phyloP scores from a whole-genome alignment of 441 rosid genomes.

The Geranium incanum region DNA sequence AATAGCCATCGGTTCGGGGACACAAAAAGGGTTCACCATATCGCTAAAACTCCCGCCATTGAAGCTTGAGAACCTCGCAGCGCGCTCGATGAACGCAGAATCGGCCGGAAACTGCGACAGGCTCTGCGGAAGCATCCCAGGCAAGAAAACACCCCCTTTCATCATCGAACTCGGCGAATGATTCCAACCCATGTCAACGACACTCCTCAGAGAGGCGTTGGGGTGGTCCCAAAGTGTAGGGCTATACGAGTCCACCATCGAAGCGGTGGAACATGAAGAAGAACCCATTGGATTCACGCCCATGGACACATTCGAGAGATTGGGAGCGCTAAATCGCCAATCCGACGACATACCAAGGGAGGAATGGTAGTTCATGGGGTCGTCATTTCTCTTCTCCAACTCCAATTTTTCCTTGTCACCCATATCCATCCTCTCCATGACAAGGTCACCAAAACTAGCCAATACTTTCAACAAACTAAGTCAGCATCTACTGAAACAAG shows the following conservation, averaged over 20 bases:
- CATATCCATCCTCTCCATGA: constrained; percentile 46
- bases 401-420: constrained; percentile 59
- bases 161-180: constrained; percentile 46
- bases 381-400: constrained; percentile 47
- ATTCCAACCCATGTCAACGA: constrained; percentile 64
- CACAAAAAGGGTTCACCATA: constrained; percentile 53
- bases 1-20: constrained; percentile 51
- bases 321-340: constrained; percentile 53
- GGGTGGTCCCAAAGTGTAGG: constrained; percentile 67
- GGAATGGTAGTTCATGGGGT: constrained; percentile 37
- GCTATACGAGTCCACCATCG: constrained; percentile 60
- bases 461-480: constrained; percentile 16
- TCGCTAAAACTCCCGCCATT: constrained; percentile 68
- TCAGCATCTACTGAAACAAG: constrained; percentile 17
- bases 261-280: constrained; percentile 61
- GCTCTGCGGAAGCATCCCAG: constrained; percentile 55
- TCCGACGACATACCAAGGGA: constrained; percentile 39
- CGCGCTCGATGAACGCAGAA: constrained; percentile 87
- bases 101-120: constrained; percentile 86
- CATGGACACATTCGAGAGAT: constrained; percentile 40
- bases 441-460: constrained; percentile 22
- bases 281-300: constrained; percentile 51
- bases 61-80: constrained; percentile 83
- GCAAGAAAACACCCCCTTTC: constrained; percentile 53
- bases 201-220: constrained; percentile 32